Evolutionary conservation across 1,284 basidiomycete species (phyloP), one percentile per base, ranked within the genome.

Genomic region (Tranzscheliella williamsii): DNA sequence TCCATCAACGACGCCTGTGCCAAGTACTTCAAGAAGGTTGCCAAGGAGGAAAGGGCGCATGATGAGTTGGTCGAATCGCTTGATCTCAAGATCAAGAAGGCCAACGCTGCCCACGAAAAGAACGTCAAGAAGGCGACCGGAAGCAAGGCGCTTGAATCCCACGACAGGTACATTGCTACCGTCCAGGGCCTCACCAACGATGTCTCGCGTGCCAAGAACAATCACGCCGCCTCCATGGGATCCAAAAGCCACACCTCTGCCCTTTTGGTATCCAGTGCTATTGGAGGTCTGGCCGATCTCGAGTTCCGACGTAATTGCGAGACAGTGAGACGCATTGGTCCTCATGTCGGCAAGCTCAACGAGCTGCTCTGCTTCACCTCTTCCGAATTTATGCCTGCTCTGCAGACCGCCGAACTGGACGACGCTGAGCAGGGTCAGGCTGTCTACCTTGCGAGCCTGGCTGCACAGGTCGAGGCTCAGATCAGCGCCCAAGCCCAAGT

Each of bases 41-140:
- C 75, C 34, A 77, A 77, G 39, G 75, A 77, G 37, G 74, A 77
- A 48, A 48, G 61, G 9, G 50, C 55, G 2, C 73, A 76, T 37
- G 74, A 76, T 43, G 75, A 76, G 36, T 41, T 61, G 16, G 38
- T 75, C 4, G 51, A 67, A 23, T 37, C 48, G 6, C 61, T 76
- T 7, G 75, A 77, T 38, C 37, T 52, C 24, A 77, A 77, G 52
- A 56, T 77, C 42, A 76, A 76, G 31, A 76, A 74, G 51, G 73
- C 74, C 9, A 70, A 74, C 38, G 57, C 53, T 20, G 48, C 47
- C 2, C 70, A 77, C 47, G 75, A 77, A 20, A 76, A 76, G 52
- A 67, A 56, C n/a, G 60, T 48, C 35, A 73, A 67, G 24, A 60
- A 58, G 21, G 53, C 56, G 6, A 38, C 64, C 2, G 42, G 40